Evolutionary conservation across 768 basidiomycete species (phyloP).

Genomic region (Mycena crocata): DNA sequence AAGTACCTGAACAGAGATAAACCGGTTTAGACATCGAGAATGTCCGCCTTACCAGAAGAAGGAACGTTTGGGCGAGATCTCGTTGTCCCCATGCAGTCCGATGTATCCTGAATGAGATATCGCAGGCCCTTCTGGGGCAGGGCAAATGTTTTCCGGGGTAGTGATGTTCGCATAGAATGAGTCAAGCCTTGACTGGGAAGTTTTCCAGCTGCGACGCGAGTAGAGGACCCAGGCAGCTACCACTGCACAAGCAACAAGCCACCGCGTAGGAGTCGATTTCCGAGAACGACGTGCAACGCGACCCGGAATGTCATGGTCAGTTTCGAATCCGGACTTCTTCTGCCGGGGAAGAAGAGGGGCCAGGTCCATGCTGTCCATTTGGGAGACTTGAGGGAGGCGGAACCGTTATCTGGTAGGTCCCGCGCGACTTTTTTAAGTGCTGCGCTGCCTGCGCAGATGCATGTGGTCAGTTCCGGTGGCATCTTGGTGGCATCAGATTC

Average conservation of each 20-base stretch:
- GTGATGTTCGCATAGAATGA: conserved; percentile 15
- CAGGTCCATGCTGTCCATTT: no score
- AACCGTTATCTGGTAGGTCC: no score
- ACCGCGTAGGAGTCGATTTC: neutral
- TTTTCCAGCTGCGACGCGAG: neutral
- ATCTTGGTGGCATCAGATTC: no score
- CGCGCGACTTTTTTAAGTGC: no score
- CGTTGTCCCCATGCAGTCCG: conserved; percentile 24
- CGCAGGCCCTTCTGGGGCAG: neutral
- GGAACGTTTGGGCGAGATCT: conserved; percentile 14
- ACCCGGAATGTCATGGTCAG: no score
- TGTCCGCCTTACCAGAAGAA: conserved; percentile 23
- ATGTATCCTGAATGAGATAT: conserved; percentile 25
- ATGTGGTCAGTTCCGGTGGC: no score
- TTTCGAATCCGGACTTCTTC: no score
- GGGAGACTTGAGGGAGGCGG: no score
- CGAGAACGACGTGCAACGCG: no score
- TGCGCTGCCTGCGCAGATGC: no score
- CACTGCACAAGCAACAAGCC: conserved; percentile 2
- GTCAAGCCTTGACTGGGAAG: neutral
- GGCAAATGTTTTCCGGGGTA: conserved; percentile 13
- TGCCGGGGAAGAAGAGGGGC: no score
- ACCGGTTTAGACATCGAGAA: neutral
- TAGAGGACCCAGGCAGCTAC: conserved; percentile 1
- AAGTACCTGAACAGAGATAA: conserved; percentile 7